A percentile compares a stretch with the other conserved stretches of the same genome.
Conservation (phyloP, 768 basidiomycete species). For the Kwoniella pini region DNA sequence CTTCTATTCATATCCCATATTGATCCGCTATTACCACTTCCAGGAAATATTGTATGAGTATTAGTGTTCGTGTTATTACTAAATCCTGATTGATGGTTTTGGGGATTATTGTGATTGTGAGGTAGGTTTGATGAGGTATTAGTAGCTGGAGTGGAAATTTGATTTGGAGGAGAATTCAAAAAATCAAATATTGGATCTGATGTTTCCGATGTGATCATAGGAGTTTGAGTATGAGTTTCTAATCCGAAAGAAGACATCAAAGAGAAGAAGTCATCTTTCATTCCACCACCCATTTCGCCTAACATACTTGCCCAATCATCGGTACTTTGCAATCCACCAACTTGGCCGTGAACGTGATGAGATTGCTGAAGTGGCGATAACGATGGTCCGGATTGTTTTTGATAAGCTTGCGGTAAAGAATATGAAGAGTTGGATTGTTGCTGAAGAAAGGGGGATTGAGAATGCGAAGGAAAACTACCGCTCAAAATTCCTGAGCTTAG, state of each 20-base stretch:
- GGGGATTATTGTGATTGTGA: background rate
- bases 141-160: background rate
- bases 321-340: conserved; percentile 1
- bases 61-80: background rate
- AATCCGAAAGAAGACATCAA: conserved; percentile 30
- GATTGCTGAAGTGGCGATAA: too few species aligned
- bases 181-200: conserved; percentile 20
- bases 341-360: background rate
- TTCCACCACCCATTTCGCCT: conserved; percentile 27
- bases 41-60: background rate
- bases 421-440: background rate
- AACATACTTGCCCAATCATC: conserved; percentile 25
- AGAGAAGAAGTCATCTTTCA: conserved; percentile 40
- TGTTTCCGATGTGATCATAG: background rate
- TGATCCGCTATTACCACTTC: conserved; percentile 8
- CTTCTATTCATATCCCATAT: background rate
- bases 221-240: conserved; percentile 12
- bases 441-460: background rate
- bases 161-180: background rate
- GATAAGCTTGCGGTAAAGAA: background rate
- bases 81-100: background rate
- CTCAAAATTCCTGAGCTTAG: background rate
- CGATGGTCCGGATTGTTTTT: too few species aligned
- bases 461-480: background rate
- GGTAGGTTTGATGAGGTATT: too few species aligned